Evolutionary conservation across 108 stramenopile genomes (phyloP), one percentile per base, ranked within the genome.

Genomic region (Skeletonema costatum): DNA sequence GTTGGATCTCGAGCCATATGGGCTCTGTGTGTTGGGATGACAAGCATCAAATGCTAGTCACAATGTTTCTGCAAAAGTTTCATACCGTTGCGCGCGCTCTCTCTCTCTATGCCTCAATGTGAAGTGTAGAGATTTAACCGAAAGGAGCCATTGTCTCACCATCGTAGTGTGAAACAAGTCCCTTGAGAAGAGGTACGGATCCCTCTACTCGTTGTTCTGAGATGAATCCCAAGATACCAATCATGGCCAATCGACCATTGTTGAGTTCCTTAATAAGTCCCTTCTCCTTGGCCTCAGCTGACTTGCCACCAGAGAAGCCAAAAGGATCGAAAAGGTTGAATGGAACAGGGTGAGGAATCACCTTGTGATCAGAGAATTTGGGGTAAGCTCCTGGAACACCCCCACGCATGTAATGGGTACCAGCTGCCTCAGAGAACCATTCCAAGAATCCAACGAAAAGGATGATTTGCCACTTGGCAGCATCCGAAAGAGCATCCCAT

Each of bases 391-490:
- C 92, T 25, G 92, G 89, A 53, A 86, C 75, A 36, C 92, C 92
- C 16, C 92, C 92, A 17, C 78, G 77, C 89, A 90, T 93, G 88
- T 93, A 93, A 68, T 93, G 92, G 17, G 73, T 70, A 32, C 86
- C 86, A 38, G 77, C 88, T 42, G 87, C 74, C 77, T 93, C 92
- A 42, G 76, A 81, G 78, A 87, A 93, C 83, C 86, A 86, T 75
- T 93, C 92, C 56, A 93, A 78, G 86, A 93, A 90, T 32, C 90
- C 87, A 74, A 93, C 70, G 72, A 93, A 89, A 51, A 89, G 87
- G 73, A 93, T 87, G 83, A 93, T 93, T 84, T 93, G 92, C 92
- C 92, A 93, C 87, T 89, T 93, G 79, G 90, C 88, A 8, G 90
- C 87, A 74, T 88, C 90, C 17, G 87, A 76, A 32, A 93, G 82